A percentile compares a stretch with the other conserved stretches of the same genome.
Conservation (phyloP, 78 protist species). For the Ministeria vibrans region DNA sequence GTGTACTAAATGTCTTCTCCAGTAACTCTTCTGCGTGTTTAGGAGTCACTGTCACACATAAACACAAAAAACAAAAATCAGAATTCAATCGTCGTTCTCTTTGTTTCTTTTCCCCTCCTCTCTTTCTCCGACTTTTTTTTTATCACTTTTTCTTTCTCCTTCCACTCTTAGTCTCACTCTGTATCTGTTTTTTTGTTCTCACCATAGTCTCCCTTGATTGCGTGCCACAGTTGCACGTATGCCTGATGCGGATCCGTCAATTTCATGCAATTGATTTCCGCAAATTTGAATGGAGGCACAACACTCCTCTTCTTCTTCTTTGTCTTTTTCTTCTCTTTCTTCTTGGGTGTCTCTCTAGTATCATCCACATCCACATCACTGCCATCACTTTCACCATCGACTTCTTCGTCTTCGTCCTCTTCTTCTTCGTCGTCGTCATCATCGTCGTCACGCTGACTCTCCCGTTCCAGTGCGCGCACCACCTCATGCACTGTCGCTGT, state of each 20-base stretch:
- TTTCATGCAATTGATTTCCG: constrained; percentile 32
- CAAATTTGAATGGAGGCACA: neutral
- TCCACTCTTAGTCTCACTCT: too few relatives aligned
- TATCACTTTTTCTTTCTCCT: too few relatives aligned
- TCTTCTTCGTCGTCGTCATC: too few relatives aligned
- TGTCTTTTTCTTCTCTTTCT: too few relatives aligned
- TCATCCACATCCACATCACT: neutral
- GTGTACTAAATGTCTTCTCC: neutral
- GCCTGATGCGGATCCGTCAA: constrained; percentile 14
- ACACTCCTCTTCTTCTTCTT: neutral
- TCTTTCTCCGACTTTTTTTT: too few relatives aligned
- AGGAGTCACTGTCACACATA: neutral
- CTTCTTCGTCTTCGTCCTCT: too few relatives aligned
- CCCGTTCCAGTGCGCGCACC: neutral
- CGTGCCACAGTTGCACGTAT: constrained; percentile 2
- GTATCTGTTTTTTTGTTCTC: too few relatives aligned
- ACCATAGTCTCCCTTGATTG: neutral
- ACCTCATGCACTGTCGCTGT: constrained; percentile 45
- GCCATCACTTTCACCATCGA: neutral
- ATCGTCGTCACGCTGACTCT: too few relatives aligned
- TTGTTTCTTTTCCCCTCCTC: too few relatives aligned
- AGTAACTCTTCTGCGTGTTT: neutral
- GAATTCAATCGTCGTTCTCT: too few relatives aligned
- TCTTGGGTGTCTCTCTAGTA: too few relatives aligned
- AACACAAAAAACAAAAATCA: too few relatives aligned